These are phyloP conservation scores for Endogone sp. DNA, from an alignment of 192 early-diverging fungal species.

Conservation along the genomic window DNA sequence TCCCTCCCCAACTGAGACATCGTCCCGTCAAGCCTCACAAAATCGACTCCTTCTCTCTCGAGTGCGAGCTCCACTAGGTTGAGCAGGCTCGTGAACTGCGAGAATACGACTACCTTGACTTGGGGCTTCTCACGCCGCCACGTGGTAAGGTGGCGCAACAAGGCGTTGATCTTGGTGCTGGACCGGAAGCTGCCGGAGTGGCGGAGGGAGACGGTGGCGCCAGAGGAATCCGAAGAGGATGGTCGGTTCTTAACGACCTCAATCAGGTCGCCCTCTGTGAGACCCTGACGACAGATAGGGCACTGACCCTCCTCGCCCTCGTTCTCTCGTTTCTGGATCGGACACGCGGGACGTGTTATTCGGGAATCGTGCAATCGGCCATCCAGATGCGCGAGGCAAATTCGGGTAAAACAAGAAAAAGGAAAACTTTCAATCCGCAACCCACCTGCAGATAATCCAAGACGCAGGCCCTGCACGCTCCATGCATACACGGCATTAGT, in stretches of 20 bases:
- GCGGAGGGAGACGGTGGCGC: conserved; percentile 5
- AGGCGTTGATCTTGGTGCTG: conserved; percentile 46
- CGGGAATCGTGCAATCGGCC: too few relatives aligned
- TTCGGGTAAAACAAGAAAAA: not conserved
- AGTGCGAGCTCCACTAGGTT: conserved; percentile 64
- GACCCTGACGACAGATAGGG: conserved; percentile 46
- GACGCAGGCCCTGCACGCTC: conserved; percentile 48
- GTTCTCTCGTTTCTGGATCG: conserved; percentile 37
- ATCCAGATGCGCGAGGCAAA: too few relatives aligned
- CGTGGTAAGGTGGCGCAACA: conserved; percentile 33
- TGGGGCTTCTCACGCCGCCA: conserved; percentile 5
- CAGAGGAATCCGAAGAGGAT: not conserved
- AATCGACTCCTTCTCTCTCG: conserved; percentile 47
- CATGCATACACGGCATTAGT: conserved; percentile 54
- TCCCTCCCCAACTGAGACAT: conserved; percentile 55
- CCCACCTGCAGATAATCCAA: conserved; percentile 45
- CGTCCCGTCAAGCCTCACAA: conserved; percentile 78
- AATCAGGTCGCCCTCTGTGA: conserved; percentile 38
- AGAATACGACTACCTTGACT: conserved; percentile 86
- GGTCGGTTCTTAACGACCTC: conserved; percentile 22
- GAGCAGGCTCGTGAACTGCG: conserved; percentile 89
- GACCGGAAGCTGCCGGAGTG: conserved; percentile 14
- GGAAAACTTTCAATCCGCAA: not conserved
- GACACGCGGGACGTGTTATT: too few relatives aligned
- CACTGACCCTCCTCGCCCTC: conserved; percentile 46